Base-by-base conservation (phyloP, 2,329 filamentous ascomycete species). In the Xylaria sp. region DNA sequence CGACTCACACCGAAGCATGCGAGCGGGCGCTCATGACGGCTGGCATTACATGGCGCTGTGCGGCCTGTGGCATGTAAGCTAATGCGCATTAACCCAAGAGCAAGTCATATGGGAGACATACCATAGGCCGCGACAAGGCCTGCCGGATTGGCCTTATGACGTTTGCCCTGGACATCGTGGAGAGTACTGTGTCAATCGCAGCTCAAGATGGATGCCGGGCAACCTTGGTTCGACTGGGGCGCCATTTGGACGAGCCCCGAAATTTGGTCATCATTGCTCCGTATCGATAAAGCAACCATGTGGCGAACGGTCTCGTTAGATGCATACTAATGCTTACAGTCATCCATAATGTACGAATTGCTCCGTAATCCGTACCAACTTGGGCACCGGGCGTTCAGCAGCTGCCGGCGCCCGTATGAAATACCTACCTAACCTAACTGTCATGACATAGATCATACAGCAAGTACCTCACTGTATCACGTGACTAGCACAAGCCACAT, bases 141-240 rank as follows among this genome's bases (percentile, higher is more conserved):
- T 72, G 68, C 66, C 69, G 63, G 65, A 72, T 57, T 18, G 71
- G 71, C 65, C 71, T 66, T 61, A 68, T 60, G 63, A 72, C 60
- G 47, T 62, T 63, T 64, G 66, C 58, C 61, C 67, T 68, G 9
- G 69, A 66, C 71, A 73, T 73, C 51, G 52, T 67, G 65, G 46
- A 55, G 60, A 66, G 67, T 60, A 64, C 55, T 60, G 55, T 58
- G 61, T 54, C 48, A 63, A 59, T 63, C 62, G 63, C 66, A 58
- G 60, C 62, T 61, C 58, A 58, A 66, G 44, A 52, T 59, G 57
- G 30, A 62, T 59, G 59, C 62, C 54, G 42, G 42, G 54, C 54
- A 47, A 56, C 23, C 23, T 30, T 30, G 23, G 23, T 30, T 30
- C 23, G 5, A 30, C 23, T 47, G 42, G 47, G 52, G 56, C 39